Percentiles rank a stretch among this genome's conserved stretches.
phyloP scores from a whole-genome alignment of 1,139 yeast genomes.

The Blastobotrys arbuscula region DNA sequence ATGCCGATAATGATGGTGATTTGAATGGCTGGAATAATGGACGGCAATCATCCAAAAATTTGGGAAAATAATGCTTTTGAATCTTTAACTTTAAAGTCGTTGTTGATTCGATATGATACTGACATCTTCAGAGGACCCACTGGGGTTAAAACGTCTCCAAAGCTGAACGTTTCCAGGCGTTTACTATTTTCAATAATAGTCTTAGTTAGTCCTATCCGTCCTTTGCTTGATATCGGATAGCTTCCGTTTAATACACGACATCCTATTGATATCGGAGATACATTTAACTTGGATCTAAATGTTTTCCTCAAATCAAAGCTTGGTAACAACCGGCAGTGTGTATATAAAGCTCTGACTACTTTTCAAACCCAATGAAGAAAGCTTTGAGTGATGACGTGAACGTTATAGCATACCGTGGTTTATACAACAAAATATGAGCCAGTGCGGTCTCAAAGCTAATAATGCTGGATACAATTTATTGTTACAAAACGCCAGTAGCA shows the following conservation, averaged over 20 bases:
- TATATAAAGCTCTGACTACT: slow-evolving; percentile 71
- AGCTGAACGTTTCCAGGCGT: slow-evolving; percentile 57
- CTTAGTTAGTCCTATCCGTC: slow-evolving; percentile 77
- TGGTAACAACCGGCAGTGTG: slow-evolving; percentile 66
- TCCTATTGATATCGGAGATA: slow-evolving; percentile 43
- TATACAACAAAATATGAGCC: no score
- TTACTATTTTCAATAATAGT: slow-evolving; percentile 43
- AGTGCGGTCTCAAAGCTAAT: no score
- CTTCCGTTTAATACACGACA: slow-evolving; percentile 71
- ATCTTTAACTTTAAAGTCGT: slow-evolving; percentile 61
- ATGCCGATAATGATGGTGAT: slow-evolving; percentile 35
- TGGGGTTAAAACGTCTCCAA: slow-evolving; percentile 68
- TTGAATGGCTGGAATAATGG: slow-evolving; percentile 34
- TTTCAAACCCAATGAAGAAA: no score
- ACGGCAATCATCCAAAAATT: slow-evolving; percentile 42
- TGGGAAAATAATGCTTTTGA: slow-evolving; percentile 62
- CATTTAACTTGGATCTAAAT: slow-evolving; percentile 38
- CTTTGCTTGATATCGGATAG: slow-evolving; percentile 71
- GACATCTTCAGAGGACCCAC: slow-evolving; percentile 68
- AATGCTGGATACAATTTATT: no score
- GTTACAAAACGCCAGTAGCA: no score
- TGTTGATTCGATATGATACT: slow-evolving; percentile 71
- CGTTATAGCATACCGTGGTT: no score
- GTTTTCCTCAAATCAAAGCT: slow-evolving; percentile 50
- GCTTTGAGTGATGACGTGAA: no score